Evolutionary conservation across 2,329 filamentous ascomycete genomes (phyloP).

Genomic region (Nothopassalora personata): DNA sequence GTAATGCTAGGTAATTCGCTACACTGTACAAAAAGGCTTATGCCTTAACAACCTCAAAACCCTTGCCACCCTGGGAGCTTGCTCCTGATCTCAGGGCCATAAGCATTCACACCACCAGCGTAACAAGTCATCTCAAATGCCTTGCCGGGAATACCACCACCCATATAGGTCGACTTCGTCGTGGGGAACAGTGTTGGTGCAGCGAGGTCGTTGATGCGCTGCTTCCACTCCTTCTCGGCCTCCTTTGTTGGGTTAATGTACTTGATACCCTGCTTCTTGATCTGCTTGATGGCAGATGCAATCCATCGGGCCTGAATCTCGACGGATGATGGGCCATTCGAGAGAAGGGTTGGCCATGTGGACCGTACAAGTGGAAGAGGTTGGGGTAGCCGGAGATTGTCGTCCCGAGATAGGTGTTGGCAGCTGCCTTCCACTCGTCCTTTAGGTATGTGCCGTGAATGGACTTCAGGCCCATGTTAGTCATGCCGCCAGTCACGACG

Average conservation of each 20-base stretch:
- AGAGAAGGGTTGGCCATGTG: constrained; percentile 41
- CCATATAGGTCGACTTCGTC: constrained; percentile 27
- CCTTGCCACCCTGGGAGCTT: constrained; percentile 23
- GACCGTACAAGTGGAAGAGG: constrained; percentile 37
- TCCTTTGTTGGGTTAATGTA: constrained; percentile 28
- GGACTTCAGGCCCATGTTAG: constrained; percentile 41
- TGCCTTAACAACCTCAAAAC: constrained; percentile 24
- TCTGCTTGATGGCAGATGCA: constrained; percentile 24
- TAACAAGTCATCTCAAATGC: constrained; percentile 28
- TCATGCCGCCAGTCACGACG: constrained; percentile 43
- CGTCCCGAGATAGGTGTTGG: constrained; percentile 42
- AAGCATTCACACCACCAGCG: constrained; percentile 25
- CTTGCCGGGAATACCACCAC: constrained; percentile 25
- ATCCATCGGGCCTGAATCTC: constrained; percentile 42
- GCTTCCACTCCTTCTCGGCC: constrained; percentile 26
- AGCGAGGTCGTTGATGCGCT: constrained; percentile 26
- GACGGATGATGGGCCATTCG: constrained; percentile 40
- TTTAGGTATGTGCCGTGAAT: constrained; percentile 24
- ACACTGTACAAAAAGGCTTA: constrained; percentile 3
- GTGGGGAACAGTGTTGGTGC: constrained; percentile 26
- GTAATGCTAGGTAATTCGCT: neutral
- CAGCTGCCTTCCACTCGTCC: constrained; percentile 42
- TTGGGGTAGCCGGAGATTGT: constrained; percentile 29
- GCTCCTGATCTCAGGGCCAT: constrained; percentile 25
- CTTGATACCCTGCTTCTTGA: constrained; percentile 23